phyloP scores from a whole-genome alignment of 805 yeast species.

The Torulaspora delbrueckii region DNA sequence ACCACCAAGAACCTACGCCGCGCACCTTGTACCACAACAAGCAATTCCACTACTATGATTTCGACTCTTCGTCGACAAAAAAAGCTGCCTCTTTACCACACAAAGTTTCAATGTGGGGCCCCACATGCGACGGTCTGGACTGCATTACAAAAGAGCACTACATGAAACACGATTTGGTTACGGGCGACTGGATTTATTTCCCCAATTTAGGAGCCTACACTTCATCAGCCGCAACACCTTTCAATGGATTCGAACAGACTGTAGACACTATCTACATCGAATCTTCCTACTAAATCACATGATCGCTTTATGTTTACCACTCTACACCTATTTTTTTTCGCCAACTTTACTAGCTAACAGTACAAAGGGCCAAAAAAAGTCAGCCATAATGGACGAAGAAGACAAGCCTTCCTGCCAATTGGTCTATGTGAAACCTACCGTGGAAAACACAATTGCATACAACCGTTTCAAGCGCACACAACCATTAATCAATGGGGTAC shows the following conservation, averaged over 20 bases:
- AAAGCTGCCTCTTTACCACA: conserved; percentile 10
- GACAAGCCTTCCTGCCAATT: conserved; percentile 21
- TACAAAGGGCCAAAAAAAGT: not conserved
- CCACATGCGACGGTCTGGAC: conserved; percentile 96
- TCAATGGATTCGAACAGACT: conserved; percentile 76
- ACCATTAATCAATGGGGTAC: conserved; percentile 19
- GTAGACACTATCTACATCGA: conserved; percentile 62
- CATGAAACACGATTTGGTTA: conserved; percentile 56
- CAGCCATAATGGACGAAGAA: not conserved
- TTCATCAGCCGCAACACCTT: conserved; percentile 82
- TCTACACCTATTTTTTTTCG: not conserved
- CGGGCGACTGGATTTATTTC: conserved; percentile 93
- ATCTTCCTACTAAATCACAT: conserved; percentile 24
- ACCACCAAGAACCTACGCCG: conserved; percentile 79
- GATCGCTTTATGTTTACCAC: not conserved
- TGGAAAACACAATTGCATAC: conserved; percentile 37
- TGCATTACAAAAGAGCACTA: conserved; percentile 54
- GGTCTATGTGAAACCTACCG: conserved; percentile 33
- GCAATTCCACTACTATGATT: conserved; percentile 40
- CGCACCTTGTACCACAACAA: conserved; percentile 55
- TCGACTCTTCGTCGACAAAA: conserved; percentile 24
- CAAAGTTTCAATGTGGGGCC: conserved; percentile 87
- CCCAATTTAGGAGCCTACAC: conserved; percentile 87
- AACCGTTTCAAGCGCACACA: conserved; percentile 30
- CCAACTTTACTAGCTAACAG: not conserved